These are phyloP conservation scores for Prosopis cineraria DNA, from an alignment of 306 rosid species.

Conservation along the genomic window DNA sequence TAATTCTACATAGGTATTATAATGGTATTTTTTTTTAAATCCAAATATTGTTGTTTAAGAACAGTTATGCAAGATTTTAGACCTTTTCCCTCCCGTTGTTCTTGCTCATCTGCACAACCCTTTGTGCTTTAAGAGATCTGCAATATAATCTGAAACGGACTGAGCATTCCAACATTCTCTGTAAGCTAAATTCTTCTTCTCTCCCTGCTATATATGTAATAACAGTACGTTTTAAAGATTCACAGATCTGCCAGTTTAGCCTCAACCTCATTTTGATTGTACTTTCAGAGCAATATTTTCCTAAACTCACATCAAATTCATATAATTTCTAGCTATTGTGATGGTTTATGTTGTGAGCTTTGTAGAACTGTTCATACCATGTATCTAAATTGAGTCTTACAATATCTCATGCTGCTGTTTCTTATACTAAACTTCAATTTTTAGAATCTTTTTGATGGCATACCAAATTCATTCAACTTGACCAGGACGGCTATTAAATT, in stretches of 20 bases:
- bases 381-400: background rate
- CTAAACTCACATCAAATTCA: background rate
- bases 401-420: background rate
- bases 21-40: background rate
- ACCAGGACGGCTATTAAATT: background rate
- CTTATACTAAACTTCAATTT: background rate
- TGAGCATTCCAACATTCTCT: slow-evolving; percentile 10
- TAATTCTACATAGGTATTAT: slow-evolving; percentile 30
- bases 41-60: slow-evolving; percentile 31
- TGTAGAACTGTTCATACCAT: background rate
- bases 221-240: background rate
- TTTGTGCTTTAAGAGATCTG: slow-evolving; percentile 17
- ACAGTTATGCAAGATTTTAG: slow-evolving; percentile 18
- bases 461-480: background rate
- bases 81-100: background rate
- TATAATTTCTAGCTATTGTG: background rate
- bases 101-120: slow-evolving; percentile 23
- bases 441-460: background rate
- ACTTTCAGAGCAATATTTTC: background rate
- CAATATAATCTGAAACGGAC: slow-evolving; percentile 30
- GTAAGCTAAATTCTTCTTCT: background rate
- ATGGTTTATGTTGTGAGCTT: background rate
- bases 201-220: slow-evolving; percentile 2
- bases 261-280: background rate
- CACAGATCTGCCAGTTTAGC: background rate